phyloP scores from a whole-genome alignment of 2,329 filamentous ascomycete genomes.

The Cryphonectria japonica region DNA sequence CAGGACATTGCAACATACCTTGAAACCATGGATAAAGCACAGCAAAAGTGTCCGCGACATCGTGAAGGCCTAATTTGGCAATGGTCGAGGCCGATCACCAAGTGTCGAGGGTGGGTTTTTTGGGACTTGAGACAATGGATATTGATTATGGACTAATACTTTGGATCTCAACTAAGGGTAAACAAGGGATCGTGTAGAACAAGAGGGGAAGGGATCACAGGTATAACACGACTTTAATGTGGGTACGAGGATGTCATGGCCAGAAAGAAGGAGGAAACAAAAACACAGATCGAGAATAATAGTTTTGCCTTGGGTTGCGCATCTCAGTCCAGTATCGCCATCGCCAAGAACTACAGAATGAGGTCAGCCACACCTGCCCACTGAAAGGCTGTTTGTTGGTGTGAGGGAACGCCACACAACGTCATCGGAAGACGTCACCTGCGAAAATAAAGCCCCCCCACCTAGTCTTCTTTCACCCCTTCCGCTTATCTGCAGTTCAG shows the following conservation, averaged over 20 bases:
- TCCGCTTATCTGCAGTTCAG: background rate
- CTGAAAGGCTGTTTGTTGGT: background rate
- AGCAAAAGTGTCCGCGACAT: constrained; percentile 65
- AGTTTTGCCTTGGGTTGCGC: background rate
- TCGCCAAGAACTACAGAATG: constrained; percentile 7
- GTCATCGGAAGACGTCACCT: constrained; percentile 13
- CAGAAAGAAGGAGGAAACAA: background rate
- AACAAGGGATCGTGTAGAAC: background rate
- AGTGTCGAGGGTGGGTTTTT: background rate
- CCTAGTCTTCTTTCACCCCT: background rate
- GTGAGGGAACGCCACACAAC: constrained; percentile 10
- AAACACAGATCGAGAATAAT: background rate
- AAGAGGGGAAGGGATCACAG: background rate
- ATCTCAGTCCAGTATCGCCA: background rate
- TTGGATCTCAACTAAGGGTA: background rate
- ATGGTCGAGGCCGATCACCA: background rate
- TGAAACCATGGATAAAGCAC: constrained; percentile 78
- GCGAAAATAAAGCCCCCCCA: background rate
- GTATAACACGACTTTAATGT: background rate
- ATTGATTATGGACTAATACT: background rate
- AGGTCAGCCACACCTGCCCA: constrained; percentile 27
- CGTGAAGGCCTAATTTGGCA: background rate
- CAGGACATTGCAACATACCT: constrained; percentile 46
- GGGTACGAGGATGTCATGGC: background rate
- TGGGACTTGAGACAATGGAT: background rate